Evolutionary conservation across 495 filamentous ascomycete genomes (phyloP).

Genomic region (Bryoglossum gracile): DNA sequence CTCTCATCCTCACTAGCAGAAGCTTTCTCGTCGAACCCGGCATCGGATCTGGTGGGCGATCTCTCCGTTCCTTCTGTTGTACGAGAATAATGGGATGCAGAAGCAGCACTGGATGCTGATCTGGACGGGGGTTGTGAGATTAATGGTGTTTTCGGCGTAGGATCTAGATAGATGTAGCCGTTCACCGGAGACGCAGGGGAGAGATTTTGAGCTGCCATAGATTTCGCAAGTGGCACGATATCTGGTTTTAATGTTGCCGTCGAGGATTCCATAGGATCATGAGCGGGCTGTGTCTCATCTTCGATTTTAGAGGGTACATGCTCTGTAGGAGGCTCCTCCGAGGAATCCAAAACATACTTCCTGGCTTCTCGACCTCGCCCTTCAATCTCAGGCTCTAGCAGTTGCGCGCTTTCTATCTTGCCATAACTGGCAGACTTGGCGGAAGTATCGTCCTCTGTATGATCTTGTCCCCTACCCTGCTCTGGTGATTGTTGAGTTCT

Average conservation of each 20-base stretch:
- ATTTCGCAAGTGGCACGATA: background rate
- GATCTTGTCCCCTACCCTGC: background rate
- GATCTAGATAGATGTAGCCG: slow-evolving; percentile 52
- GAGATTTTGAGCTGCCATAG: background rate
- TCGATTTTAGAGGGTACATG: background rate
- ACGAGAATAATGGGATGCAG: slow-evolving; percentile 25
- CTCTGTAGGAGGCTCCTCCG: background rate
- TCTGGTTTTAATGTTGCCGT: slow-evolving; percentile 38
- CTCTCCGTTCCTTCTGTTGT: slow-evolving; percentile 35
- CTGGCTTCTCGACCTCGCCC: background rate
- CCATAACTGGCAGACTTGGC: background rate
- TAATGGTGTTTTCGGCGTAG: slow-evolving; percentile 55
- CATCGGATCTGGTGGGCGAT: slow-evolving; percentile 52
- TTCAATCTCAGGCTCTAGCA: background rate
- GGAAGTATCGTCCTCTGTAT: background rate
- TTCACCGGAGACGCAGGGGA: too few relatives aligned
- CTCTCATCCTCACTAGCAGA: slow-evolving; percentile 47
- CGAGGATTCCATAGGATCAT: slow-evolving; percentile 45
- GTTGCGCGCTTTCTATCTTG: slow-evolving; percentile 1
- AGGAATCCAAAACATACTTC: too few relatives aligned
- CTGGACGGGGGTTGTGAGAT: slow-evolving; percentile 36
- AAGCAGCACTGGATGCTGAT: slow-evolving; percentile 37
- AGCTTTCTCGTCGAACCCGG: slow-evolving; percentile 44
- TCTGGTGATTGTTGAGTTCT: background rate
- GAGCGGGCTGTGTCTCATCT: background rate